Base-by-base conservation (phyloP, 306 rosid genomes). In the Herpetospermum pedunculosum region DNA sequence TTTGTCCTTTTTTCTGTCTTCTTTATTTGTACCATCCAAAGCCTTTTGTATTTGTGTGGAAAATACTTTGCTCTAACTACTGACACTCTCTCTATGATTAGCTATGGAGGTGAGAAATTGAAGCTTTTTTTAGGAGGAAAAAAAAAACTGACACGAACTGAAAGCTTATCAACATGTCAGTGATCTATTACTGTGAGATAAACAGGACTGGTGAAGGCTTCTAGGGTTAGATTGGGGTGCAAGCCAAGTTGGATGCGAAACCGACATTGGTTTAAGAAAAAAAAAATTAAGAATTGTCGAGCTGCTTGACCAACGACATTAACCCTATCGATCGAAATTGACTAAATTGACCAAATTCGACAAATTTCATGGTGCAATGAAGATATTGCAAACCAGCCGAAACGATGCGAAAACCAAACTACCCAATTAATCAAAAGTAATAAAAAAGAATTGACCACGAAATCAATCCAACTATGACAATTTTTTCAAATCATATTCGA, bases 81-180 rank as follows among this genome's bases (percentile, higher is more conserved):
- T 41, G 72, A 67, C 72, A 67, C 15, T 4, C 29, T 67, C 37
- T 67, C 55, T 28, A 69, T 70, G 74, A 70, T 70, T 28, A 70
- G 74, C 57, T 47, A 47, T 70, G 74, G 57, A 28, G 74, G 43
- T 16, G 41, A 18, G 19, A 26, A 26, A 43, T 69, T 69, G 4
- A 21, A 41, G 37, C 14, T 44, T 8, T 26, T 13, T 68, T 44
- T 68, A 7, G n/a, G n/a, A n/a, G n/a, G n/a, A n/a, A n/a, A n/a
- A n/a, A n/a, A n/a, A n/a, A 25, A 69, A 15, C 38, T 44, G 38
- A 69, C 55, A 25, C 23, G 4, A 43, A 43, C 54, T 68, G 38
- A 43, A 65, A 65, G 2, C 52, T 65, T 68, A 43, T 43, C 73
- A 14, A 25, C 1, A 41, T 41, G 73, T 68, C 54, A 23, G 73